A percentile compares a stretch with the other conserved stretches of the same genome.
These are phyloP conservation scores for Solanum chaucha DNA, from an alignment of 257 asterid species.

Conservation along the genomic window DNA sequence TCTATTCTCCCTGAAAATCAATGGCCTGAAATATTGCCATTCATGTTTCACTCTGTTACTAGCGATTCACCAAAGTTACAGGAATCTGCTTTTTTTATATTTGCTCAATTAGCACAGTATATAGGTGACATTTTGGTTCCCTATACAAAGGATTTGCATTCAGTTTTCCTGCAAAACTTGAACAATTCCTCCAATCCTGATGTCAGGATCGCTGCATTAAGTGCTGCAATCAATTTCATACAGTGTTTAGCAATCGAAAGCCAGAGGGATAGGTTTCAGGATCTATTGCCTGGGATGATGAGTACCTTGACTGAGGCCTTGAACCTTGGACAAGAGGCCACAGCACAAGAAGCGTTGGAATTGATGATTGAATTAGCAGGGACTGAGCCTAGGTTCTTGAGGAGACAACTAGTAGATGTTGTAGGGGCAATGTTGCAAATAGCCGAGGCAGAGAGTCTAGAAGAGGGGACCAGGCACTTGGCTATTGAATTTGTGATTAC, in stretches of 20 bases:
- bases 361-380: slow-evolving; percentile 91
- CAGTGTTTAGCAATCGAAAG: slow-evolving; percentile 64
- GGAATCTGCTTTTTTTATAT: slow-evolving; percentile 73
- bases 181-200: slow-evolving; percentile 45
- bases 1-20: slow-evolving; percentile 68
- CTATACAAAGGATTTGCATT: slow-evolving; percentile 67
- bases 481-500: slow-evolving; percentile 95
- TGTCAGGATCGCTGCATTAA: slow-evolving; percentile 87
- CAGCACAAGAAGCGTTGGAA: slow-evolving; percentile 95
- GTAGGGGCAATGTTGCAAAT: slow-evolving; percentile 93
- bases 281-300: slow-evolving; percentile 88
- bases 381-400: slow-evolving; percentile 78
- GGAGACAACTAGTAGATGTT: slow-evolving; percentile 88
- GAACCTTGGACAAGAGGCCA: slow-evolving; percentile 79
- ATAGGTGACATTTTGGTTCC: slow-evolving; percentile 67
- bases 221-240: slow-evolving; percentile 84
- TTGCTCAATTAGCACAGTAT: slow-evolving; percentile 76
- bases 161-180: slow-evolving; percentile 58
- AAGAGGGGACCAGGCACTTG: slow-evolving; percentile 90
- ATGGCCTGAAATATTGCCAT: slow-evolving; percentile 89
- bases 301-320: slow-evolving; percentile 90
- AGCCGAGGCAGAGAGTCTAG: slow-evolving; percentile 83
- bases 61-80: slow-evolving; percentile 52
- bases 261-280: slow-evolving; percentile 94
- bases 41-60: slow-evolving; percentile 88